Conservation (phyloP, 2,329 filamentous ascomycete genomes). For the Clonostachys chloroleuca region DNA sequence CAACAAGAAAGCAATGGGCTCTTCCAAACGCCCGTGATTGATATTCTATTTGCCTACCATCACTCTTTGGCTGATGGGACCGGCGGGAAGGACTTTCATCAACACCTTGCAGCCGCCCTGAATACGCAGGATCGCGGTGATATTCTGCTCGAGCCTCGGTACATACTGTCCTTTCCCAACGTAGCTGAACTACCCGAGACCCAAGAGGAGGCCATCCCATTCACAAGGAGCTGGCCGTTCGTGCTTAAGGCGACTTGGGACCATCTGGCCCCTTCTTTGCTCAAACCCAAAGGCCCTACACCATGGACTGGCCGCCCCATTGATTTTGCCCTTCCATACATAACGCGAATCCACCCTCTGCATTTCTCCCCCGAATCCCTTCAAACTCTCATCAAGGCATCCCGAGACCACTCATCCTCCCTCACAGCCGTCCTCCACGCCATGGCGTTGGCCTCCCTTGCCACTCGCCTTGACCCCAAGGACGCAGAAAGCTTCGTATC, state of each 20-base stretch:
- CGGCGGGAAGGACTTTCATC: constrained; percentile 43
- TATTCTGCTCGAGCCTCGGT: constrained; percentile 1
- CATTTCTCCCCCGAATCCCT: constrained; percentile 21
- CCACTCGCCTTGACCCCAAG: constrained; percentile 23
- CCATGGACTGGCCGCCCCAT: constrained; percentile 32
- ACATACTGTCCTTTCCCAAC: constrained; percentile 21
- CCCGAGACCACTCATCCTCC: constrained; percentile 33
- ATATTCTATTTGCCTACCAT: constrained; percentile 45
- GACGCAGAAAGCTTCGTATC: constrained; percentile 25
- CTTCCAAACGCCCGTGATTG: constrained; percentile 21
- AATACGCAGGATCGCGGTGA: constrained; percentile 8
- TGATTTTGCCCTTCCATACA: constrained; percentile 24
- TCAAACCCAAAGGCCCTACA: constrained; percentile 17
- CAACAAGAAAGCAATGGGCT: not conserved
- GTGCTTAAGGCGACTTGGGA: constrained; percentile 34
- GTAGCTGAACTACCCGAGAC: constrained; percentile 24
- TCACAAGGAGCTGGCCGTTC: constrained; percentile 31
- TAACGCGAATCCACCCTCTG: constrained; percentile 28
- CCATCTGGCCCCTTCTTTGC: constrained; percentile 27
- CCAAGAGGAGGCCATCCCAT: constrained; percentile 33
- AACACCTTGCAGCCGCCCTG: constrained; percentile 36
- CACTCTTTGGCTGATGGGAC: constrained; percentile 49
- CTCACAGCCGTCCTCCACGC: constrained; percentile 45
- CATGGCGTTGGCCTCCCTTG: constrained; percentile 34
- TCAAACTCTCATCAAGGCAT: constrained; percentile 25